Evolutionary conservation across 2,329 filamentous ascomycete genomes (phyloP), one percentile per base, ranked within the genome.

Genomic region (Ophiostoma novo-ulmi): DNA sequence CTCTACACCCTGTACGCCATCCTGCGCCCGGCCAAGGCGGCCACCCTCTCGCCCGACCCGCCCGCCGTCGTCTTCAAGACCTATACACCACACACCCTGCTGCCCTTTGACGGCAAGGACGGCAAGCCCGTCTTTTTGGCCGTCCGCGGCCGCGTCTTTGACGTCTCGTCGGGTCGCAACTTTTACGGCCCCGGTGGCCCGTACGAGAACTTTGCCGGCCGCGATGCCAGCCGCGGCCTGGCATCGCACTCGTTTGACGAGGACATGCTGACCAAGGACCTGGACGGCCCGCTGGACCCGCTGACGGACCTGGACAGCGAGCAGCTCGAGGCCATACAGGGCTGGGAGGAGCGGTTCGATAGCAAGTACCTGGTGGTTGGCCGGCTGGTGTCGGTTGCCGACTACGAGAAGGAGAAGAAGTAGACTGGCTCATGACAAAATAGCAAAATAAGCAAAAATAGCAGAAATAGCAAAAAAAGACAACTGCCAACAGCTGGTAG

Each of bases 311-410:
- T 98, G 72, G 88, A 87, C 6, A 79, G 78, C 0, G 93, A 94
- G 71, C 89, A 97, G 83, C 81, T 91, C 81, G 94, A 97, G 79
- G 91, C 93, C 68, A 82, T 97, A 79, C 84, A 86, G 76, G 93
- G 92, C 1, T 99, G 95, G 95, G 94, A 97, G 83, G 93, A 96
- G 82, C 86, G 93, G 74, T 99, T 99, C 79, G 82, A 85, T 73
- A 91, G 94, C 80, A 98, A 99, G 85, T 99, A 99, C 80, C 82
- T 97, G 35, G 88, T 98, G n/a, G 93, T 99, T 17, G 95, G 95
- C 26, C 91, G 88, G 81, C 80, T 99, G 77, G 91, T 97, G 35
- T 80, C 85, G 1, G 81, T 80, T 35, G 80, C 76, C 3, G 82
- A 85, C 31, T 77, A 80, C 72, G 75, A 73, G 14, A 76, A 78